phyloP scores from a whole-genome alignment of 495 filamentous ascomycete species.

The Geoglossum glabrum region DNA sequence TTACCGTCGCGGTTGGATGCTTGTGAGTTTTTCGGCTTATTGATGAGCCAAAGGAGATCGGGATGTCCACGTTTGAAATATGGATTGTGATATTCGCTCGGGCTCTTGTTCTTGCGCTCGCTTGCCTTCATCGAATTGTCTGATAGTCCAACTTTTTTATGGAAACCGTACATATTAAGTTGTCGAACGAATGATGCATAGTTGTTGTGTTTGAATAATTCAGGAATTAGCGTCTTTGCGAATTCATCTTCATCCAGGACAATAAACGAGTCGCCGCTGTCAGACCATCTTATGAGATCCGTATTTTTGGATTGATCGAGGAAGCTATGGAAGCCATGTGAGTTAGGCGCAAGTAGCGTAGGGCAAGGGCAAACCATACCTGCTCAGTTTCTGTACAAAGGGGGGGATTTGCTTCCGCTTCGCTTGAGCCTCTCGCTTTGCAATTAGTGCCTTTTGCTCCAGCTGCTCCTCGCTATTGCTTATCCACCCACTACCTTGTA shows the following conservation, averaged over 20 bases:
- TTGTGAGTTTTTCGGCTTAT: conserved; percentile 62
- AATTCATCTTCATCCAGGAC: conserved; percentile 98
- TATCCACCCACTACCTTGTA: conserved; percentile 10
- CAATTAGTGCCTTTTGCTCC: conserved; percentile 49
- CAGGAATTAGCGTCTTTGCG: conserved; percentile 88
- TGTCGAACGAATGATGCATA: conserved; percentile 97
- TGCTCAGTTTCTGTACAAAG: conserved; percentile 96
- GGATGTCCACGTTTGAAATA: conserved; percentile 89
- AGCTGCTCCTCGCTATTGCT: conserved; percentile 41
- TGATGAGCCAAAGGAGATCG: conserved; percentile 90
- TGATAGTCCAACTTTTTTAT: conserved; percentile 91
- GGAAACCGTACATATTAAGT: conserved; percentile 98
- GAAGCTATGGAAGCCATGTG: conserved; percentile 42
- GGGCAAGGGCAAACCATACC: conserved; percentile 32
- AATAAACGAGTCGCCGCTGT: conserved; percentile 87
- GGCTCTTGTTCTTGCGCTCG: conserved; percentile 89
- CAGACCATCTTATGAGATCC: conserved; percentile 92
- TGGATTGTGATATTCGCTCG: conserved; percentile 91
- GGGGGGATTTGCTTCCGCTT: conserved; percentile 91
- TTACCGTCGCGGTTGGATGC: neutral
- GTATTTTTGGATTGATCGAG: conserved; percentile 81
- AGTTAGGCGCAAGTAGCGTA: neutral
- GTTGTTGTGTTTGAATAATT: conserved; percentile 98
- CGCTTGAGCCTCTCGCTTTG: conserved; percentile 63
- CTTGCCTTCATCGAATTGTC: conserved; percentile 96